Conservation (phyloP, 345 rosid species). For the Dimocarpus longan region DNA sequence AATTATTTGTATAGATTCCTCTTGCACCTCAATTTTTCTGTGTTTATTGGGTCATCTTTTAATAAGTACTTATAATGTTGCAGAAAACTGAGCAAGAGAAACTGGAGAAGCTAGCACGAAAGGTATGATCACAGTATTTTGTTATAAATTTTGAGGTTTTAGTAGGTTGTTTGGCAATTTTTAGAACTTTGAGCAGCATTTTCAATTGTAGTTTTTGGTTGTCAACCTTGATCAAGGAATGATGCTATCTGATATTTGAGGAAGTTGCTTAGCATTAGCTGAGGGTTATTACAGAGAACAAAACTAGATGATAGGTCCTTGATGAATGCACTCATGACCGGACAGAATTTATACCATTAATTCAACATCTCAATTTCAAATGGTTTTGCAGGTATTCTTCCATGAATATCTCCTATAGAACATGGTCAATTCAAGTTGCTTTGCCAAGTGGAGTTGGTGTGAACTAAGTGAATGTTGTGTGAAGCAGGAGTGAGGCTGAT, state of each 20-base stretch:
- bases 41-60: background rate
- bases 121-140: constrained; percentile 46
- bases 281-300: background rate
- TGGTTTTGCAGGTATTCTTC: background rate
- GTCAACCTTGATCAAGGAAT: background rate
- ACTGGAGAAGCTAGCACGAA: constrained; percentile 82
- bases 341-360: background rate
- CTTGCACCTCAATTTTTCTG: background rate
- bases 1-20: background rate
- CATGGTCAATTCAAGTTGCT: background rate
- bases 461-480: background rate
- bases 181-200: background rate
- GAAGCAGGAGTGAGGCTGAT: background rate
- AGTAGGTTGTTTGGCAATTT: background rate
- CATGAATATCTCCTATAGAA: background rate
- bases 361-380: background rate
- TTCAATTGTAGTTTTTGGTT: background rate
- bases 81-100: constrained; percentile 95
- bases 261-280: background rate
- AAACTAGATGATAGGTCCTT: background rate
- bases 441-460: background rate
- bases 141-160: constrained; percentile 3
- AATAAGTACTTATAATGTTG: constrained; percentile 20
- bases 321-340: background rate
- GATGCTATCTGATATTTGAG: background rate